These are phyloP conservation scores for Gymnopilus dilepis DNA, from an alignment of 768 basidiomycete species.

Conservation along the genomic window DNA sequence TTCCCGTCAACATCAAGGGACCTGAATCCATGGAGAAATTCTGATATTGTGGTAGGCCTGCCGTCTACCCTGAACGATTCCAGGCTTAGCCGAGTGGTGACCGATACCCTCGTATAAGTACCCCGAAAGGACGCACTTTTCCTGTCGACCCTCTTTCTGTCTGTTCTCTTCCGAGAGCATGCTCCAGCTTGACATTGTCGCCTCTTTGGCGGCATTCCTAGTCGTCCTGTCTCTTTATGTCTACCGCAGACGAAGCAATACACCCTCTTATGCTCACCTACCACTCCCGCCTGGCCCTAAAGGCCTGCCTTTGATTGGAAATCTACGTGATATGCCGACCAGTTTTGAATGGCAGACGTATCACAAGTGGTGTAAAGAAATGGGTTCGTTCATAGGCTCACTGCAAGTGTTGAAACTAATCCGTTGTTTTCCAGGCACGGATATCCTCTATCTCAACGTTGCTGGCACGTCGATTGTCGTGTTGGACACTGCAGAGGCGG, in stretches of 20 bases:
- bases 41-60: not conserved
- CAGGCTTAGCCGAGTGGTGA: not conserved
- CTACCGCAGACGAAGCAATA: slow-evolving; percentile 35
- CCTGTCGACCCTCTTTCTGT: not conserved
- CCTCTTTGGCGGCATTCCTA: slow-evolving; percentile 18
- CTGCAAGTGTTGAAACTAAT: not conserved
- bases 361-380: slow-evolving; percentile 38
- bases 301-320: slow-evolving; percentile 32
- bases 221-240: slow-evolving; percentile 22
- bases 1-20: not conserved
- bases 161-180: not conserved
- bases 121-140: not conserved
- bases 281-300: slow-evolving; percentile 35
- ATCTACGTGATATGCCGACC: slow-evolving; percentile 29
- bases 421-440: slow-evolving; percentile 26
- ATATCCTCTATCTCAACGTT: slow-evolving; percentile 34
- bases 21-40: not conserved
- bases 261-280: slow-evolving; percentile 9
- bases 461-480: slow-evolving; percentile 32
- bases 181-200: slow-evolving; percentile 1
- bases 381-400: slow-evolving; percentile 29
- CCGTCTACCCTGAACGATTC: not conserved
- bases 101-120: not conserved
- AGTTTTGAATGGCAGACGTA: slow-evolving; percentile 28
- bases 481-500: slow-evolving; percentile 44